Evolutionary conservation across 2,329 filamentous ascomycete genomes (phyloP), one percentile per base, ranked within the genome.

Genomic region (Stemphylium lycopersici): DNA sequence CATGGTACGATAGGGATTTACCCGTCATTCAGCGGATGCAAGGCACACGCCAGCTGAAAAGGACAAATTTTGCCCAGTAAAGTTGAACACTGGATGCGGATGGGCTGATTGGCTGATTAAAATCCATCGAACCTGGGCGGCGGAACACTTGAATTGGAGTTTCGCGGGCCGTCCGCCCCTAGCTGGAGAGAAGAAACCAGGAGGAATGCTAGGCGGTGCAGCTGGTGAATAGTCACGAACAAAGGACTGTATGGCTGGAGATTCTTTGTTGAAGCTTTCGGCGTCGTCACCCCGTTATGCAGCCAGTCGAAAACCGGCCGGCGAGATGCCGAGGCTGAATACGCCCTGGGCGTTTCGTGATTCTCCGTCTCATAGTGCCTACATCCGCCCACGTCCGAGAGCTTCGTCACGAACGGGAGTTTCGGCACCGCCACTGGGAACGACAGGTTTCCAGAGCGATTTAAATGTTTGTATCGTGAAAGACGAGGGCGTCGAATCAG

Each of bases 321-420:
- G 52, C 54, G 48, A 33, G 31, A 41, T 52, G 58, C 59, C 62
- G 63, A 65, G 59, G 61, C 57, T 61, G 58, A 58, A 49, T 36
- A 26, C 24, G 53, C 22, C 38, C 45, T 41, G 41, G 41, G 58
- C 59, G 58, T 63, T 66, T 66, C 61, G 63, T 65, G 47, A 61
- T 59, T 62, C 54, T 63, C 56, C 56, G 60, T 52, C 46, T 50
- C 50, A 50, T 52, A 40, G 57, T 61, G 62, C 59, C 57, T 55
- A 62, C 57, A 67, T 69, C 66, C 68, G 66, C 62, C 56, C 56
- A 59, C 41, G 58, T 70, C 69, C 67, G 68, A 58, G 55, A 62
- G 41, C 41, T 56, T 65, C 63, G 69, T 68, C 67, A 69, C 56
- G 52, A 51, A 61, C 70, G 68, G 68, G 62, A 61, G 56, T 47